Evolutionary conservation across 495 filamentous ascomycete genomes (phyloP).

Genomic region (Aspergillus sparsus): DNA sequence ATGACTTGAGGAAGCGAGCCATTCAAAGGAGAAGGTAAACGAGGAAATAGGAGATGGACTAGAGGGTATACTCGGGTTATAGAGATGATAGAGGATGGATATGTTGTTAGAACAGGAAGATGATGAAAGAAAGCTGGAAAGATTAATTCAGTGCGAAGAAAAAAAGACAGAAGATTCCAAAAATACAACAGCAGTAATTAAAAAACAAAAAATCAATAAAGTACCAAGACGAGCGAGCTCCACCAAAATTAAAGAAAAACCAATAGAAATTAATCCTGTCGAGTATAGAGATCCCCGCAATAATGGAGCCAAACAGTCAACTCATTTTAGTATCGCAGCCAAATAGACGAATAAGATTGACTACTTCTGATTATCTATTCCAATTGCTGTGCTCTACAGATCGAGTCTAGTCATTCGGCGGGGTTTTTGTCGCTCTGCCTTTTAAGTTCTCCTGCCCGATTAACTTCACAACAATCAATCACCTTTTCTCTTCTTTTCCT

Average conservation of each 20-base stretch:
- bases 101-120: background rate
- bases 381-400: conserved; percentile 1
- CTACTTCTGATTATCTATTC: background rate
- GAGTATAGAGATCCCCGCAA: conserved; percentile 16
- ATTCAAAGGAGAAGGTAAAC: conserved; percentile 23
- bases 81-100: background rate
- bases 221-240: conserved; percentile 19
- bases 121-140: too few relatives aligned
- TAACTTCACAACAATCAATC: too few relatives aligned
- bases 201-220: background rate
- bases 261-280: background rate
- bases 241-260: conserved; percentile 8
- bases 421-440: conserved; percentile 16
- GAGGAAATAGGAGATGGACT: too few relatives aligned
- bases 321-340: too few relatives aligned
- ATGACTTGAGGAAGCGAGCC: conserved; percentile 42
- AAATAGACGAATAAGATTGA: too few relatives aligned
- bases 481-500: too few relatives aligned
- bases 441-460: conserved; percentile 1
- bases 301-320: too few relatives aligned
- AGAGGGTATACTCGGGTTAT: background rate
- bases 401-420: conserved; percentile 19
- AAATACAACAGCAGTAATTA: conserved; percentile 1
- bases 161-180: background rate
- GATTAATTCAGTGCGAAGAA: background rate